Evolutionary conservation across 1,139 yeast species (phyloP).

Genomic region (Saccharomyces pastorianus): DNA sequence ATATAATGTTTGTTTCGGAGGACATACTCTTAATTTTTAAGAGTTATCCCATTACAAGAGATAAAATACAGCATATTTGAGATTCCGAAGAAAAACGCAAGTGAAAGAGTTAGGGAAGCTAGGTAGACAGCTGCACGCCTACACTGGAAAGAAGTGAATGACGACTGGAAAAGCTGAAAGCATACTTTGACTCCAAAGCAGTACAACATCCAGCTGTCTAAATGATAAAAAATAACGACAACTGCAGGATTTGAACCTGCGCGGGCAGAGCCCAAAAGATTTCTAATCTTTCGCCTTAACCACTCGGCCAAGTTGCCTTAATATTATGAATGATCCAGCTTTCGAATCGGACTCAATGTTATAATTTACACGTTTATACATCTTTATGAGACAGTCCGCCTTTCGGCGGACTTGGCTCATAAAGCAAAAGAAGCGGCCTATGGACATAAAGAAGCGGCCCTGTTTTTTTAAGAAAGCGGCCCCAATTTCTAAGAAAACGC

Average conservation of each 20-base stretch:
- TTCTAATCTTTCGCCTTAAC: conserved; percentile 49
- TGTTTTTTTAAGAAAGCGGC: neutral
- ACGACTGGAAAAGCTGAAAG: neutral
- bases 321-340: neutral
- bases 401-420: neutral
- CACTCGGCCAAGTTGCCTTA: conserved; percentile 45
- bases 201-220: neutral
- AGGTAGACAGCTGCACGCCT: neutral
- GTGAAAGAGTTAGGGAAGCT: neutral
- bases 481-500: neutral
- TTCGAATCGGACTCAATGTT: too few species aligned
- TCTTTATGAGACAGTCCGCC: neutral
- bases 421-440: neutral
- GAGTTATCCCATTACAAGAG: neutral
- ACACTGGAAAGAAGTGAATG: neutral
- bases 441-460: neutral
- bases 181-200: neutral
- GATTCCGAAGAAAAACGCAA: neutral
- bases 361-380: neutral
- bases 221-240: conserved; percentile 25
- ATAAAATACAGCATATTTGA: neutral
- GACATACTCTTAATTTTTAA: neutral
- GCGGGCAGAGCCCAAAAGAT: conserved; percentile 42
- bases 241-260: conserved; percentile 36
- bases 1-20: neutral